These are phyloP conservation scores for Coemansia umbellata DNA, from an alignment of 192 early-diverging fungal species.

Conservation along the genomic window DNA sequence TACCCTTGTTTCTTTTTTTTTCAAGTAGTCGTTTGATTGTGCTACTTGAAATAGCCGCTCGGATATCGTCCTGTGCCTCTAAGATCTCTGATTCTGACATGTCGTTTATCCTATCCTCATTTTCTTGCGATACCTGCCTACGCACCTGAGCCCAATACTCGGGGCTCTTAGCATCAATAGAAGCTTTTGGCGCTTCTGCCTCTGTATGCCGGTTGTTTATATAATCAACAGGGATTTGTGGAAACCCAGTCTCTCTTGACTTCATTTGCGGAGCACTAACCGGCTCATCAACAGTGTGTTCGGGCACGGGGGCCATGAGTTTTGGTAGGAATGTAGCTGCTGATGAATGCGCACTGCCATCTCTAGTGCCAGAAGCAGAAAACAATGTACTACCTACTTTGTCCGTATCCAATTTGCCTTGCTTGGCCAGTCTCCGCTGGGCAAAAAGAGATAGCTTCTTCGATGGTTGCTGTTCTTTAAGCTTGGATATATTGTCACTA, in stretches of 20 bases:
- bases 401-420: neutral
- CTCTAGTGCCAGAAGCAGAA: too few relatives aligned
- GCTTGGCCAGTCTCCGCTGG: constrained; percentile 44
- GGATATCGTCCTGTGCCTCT: constrained; percentile 65
- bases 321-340: constrained; percentile 47
- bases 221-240: constrained; percentile 22
- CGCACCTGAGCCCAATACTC: constrained; percentile 15
- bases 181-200: neutral
- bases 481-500: too few relatives aligned
- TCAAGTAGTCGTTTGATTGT: constrained; percentile 61
- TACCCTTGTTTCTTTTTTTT: constrained; percentile 11
- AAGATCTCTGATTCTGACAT: constrained; percentile 75
- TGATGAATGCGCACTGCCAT: neutral
- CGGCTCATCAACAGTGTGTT: constrained; percentile 13
- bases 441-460: constrained; percentile 49
- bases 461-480: neutral
- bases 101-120: constrained; percentile 57
- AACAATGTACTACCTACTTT: too few relatives aligned
- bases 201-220: neutral
- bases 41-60: constrained; percentile 57
- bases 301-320: constrained; percentile 45
- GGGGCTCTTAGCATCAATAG: neutral
- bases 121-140: constrained; percentile 31
- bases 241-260: constrained; percentile 25
- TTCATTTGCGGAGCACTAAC: constrained; percentile 13